phyloP scores from a whole-genome alignment of 2,329 filamentous ascomycete genomes.

The Penicillium palitans region DNA sequence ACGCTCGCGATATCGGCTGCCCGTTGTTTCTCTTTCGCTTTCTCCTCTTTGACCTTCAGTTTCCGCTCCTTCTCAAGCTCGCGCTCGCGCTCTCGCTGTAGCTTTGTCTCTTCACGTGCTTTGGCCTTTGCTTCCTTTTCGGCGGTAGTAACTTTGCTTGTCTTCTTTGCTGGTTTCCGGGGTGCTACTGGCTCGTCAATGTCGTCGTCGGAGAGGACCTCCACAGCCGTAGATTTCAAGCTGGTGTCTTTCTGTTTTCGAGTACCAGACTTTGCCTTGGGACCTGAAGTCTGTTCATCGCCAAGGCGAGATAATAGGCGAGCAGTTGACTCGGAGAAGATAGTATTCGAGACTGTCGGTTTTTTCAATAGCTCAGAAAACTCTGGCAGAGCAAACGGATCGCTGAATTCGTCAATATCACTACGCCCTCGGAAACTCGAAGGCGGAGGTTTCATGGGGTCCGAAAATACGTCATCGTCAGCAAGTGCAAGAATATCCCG shows the following conservation, averaged over 20 bases:
- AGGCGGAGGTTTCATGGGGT: slow-evolving; percentile 7
- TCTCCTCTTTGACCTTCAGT: slow-evolving; percentile 53
- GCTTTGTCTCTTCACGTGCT: slow-evolving; percentile 53
- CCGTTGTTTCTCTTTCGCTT: slow-evolving; percentile 62
- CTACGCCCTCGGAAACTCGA: slow-evolving; percentile 13
- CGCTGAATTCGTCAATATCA: slow-evolving; percentile 37
- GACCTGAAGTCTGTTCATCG: not conserved
- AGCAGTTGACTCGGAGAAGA: slow-evolving; percentile 45
- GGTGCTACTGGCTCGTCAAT: slow-evolving; percentile 50
- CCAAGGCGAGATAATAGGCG: slow-evolving; percentile 39
- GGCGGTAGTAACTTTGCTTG: slow-evolving; percentile 28
- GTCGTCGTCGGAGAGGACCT: slow-evolving; percentile 28
- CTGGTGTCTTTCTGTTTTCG: slow-evolving; percentile 13
- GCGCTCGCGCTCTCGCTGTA: slow-evolving; percentile 56
- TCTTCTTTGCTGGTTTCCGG: slow-evolving; percentile 46
- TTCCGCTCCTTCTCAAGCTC: slow-evolving; percentile 57
- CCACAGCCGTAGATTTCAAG: slow-evolving; percentile 6
- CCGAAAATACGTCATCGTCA: slow-evolving; percentile 32
- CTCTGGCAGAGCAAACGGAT: slow-evolving; percentile 29
- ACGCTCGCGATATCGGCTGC: slow-evolving; percentile 68
- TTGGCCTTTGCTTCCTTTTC: slow-evolving; percentile 51
- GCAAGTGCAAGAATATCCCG: slow-evolving; percentile 39
- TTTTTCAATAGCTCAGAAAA: slow-evolving; percentile 30
- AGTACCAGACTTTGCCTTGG: slow-evolving; percentile 1
- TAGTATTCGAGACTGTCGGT: slow-evolving; percentile 16